Evolutionary conservation across 148 eudicot species (phyloP).

Genomic region (Pouteria glomerata): DNA sequence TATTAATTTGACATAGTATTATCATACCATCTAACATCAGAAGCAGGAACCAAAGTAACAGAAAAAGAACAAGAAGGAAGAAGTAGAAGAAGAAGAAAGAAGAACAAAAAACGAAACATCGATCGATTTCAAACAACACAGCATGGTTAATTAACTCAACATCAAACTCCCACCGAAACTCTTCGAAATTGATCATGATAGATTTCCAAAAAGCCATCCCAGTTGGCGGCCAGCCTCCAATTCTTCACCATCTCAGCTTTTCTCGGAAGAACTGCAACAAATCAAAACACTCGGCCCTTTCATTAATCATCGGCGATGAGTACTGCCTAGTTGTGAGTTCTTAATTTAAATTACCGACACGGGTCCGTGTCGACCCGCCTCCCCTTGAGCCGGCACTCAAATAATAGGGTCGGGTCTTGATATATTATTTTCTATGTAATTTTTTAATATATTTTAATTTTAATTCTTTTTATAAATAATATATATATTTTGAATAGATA

Average conservation of each 20-base stretch:
- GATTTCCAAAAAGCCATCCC: neutral
- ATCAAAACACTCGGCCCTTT: neutral
- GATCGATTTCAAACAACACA: too few relatives aligned
- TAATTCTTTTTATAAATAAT: too few relatives aligned
- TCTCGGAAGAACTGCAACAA: conserved; percentile 41
- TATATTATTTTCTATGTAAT: too few relatives aligned
- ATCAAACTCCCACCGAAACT: neutral
- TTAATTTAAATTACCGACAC: too few relatives aligned
- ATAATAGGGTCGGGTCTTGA: too few relatives aligned
- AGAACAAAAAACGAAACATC: neutral
- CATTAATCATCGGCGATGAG: too few relatives aligned
- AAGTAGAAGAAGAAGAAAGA: neutral
- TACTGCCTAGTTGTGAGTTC: too few relatives aligned
- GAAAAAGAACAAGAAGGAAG: neutral
- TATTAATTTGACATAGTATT: neutral
- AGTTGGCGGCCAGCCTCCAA: neutral
- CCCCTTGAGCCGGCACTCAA: too few relatives aligned
- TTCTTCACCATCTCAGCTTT: conserved; percentile 39
- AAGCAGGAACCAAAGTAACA: neutral
- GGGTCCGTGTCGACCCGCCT: too few relatives aligned
- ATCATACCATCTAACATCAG: neutral
- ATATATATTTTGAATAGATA: too few relatives aligned
- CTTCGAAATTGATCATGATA: neutral
- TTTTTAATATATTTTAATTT: too few relatives aligned
- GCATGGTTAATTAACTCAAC: too few relatives aligned